phyloP scores from a whole-genome alignment of 2,329 filamentous ascomycete genomes.

The Paracorniculantispora psalliotae region DNA sequence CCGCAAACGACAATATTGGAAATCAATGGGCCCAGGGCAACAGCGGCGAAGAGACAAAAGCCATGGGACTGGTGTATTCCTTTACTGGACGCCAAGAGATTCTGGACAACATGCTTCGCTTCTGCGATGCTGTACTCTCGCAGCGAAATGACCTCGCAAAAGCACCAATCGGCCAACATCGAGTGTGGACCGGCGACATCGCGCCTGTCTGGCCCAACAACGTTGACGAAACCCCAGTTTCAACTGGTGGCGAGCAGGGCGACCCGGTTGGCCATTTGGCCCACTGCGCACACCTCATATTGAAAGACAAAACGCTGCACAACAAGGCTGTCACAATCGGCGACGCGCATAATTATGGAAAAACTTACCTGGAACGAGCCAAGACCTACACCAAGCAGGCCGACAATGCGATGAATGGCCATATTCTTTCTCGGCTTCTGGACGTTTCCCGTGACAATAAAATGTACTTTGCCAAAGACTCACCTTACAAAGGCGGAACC shows the following conservation, averaged over 20 bases:
- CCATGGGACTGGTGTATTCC: background rate
- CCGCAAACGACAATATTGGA: background rate
- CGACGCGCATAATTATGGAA: background rate
- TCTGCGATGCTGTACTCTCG: background rate
- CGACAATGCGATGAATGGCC: background rate
- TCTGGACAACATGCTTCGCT: conserved; percentile 1
- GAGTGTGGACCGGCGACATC: background rate
- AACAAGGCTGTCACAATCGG: background rate
- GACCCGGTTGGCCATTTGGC: conserved; percentile 6
- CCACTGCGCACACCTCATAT: background rate
- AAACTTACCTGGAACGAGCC: background rate
- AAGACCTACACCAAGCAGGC: conserved; percentile 1
- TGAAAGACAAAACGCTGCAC: background rate
- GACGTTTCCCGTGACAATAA: background rate
- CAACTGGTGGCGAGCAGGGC: conserved; percentile 4
- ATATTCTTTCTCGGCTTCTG: conserved; percentile 2
- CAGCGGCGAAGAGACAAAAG: background rate
- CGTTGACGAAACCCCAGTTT: background rate
- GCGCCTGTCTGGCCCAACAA: conserved; percentile 3
- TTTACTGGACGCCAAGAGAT: background rate
- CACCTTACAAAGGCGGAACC: background rate
- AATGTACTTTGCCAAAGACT: conserved; percentile 4
- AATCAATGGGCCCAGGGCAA: conserved; percentile 4
- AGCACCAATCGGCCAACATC: background rate
- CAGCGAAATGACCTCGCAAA: background rate